Percentiles rank a stretch among this genome's conserved stretches.
Evolutionary conservation across 768 basidiomycete genomes (phyloP).

Genomic region (Ramaria sp.): DNA sequence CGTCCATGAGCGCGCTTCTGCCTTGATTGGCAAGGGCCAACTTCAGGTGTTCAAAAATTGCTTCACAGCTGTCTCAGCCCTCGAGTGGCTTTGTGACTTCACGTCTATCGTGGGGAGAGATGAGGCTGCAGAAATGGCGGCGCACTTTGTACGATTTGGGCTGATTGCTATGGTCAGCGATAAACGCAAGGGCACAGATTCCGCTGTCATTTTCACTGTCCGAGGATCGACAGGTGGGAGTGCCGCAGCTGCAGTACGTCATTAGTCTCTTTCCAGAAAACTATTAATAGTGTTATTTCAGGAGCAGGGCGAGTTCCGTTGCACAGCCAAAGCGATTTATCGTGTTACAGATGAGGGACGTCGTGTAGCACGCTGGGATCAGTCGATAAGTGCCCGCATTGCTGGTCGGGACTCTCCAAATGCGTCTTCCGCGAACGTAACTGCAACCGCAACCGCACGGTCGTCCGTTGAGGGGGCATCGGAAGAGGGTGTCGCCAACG

Average conservation of each 20-base stretch:
- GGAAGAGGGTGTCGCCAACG: constrained; percentile 15
- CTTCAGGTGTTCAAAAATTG: constrained; percentile 39
- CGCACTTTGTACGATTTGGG: constrained; percentile 94
- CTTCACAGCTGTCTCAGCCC: constrained; percentile 76
- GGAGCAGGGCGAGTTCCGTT: constrained; percentile 95
- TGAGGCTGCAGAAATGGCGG: constrained; percentile 95
- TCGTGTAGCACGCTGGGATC: constrained; percentile 78
- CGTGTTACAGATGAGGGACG: constrained; percentile 88
- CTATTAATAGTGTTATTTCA: constrained; percentile 22
- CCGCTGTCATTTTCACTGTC: constrained; percentile 87
- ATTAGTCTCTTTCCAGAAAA: constrained; percentile 2
- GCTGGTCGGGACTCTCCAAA: constrained; percentile 46
- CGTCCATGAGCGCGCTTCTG: constrained; percentile 53
- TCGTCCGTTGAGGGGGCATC: constrained; percentile 41
- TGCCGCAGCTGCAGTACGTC: constrained; percentile 9
- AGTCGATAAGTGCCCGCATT: constrained; percentile 20
- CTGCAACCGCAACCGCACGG: constrained; percentile 33
- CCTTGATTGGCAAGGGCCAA: constrained; percentile 36
- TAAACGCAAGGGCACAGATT: constrained; percentile 84
- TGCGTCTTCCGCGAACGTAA: constrained; percentile 57
- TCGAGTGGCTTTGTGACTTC: constrained; percentile 98
- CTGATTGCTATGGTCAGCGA: constrained; percentile 83
- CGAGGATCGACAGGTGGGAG: constrained; percentile 47
- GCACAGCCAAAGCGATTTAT: constrained; percentile 92
- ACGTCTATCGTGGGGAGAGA: constrained; percentile 93